Evolutionary conservation across 116 monocot species (phyloP), one percentile per base, ranked within the genome.

Genomic region (Posidonia oceanica): DNA sequence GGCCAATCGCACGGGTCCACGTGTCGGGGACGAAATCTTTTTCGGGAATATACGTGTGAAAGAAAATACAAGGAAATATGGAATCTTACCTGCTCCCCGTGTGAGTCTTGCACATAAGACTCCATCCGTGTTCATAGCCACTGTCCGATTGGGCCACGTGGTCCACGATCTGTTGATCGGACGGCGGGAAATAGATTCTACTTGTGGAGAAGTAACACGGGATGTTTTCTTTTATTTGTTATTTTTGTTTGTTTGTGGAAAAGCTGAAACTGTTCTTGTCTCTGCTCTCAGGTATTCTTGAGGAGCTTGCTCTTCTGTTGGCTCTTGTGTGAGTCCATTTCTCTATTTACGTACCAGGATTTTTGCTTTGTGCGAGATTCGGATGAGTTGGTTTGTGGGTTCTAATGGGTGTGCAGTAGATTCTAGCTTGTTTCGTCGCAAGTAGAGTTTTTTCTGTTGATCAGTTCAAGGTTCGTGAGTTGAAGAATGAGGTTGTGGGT

Each of bases 61-160:
- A 29, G 1, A 29, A 29, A 29, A 29, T 29, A 29, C 29, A 29
- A 29, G 20, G 17, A 58, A 20, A 16, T 58, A 17, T n/a, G 58
- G 58, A 58, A 58, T 58, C 58, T 58, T n/a, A 58, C 58, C 58
- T 58, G 58, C 58, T 58, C 58, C 16, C 58, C 17, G 18, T 20
- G 58, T 58, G 58, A 58, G 58, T 58, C 58, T 58, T 20, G 17
- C 15, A 29, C 29, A 29, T 0, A 29, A 29, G 29, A 29, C 5
- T 56, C 55, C 14, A 16, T 56, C 55, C 55, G 55, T 56, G n/a
- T 16, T 15, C 3, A 14, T n/a, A 56, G 14, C 13, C 15, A 56
- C 15, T 7, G 63, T 63, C 20, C 63, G 63, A 63, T 23, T 2
- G 0, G 3, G 36, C 63, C 3, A 56, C 17, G 39, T 60, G 60